Conservation (phyloP, 371 early-diverging fungal genomes). For the Furculomyces boomerangus region DNA sequence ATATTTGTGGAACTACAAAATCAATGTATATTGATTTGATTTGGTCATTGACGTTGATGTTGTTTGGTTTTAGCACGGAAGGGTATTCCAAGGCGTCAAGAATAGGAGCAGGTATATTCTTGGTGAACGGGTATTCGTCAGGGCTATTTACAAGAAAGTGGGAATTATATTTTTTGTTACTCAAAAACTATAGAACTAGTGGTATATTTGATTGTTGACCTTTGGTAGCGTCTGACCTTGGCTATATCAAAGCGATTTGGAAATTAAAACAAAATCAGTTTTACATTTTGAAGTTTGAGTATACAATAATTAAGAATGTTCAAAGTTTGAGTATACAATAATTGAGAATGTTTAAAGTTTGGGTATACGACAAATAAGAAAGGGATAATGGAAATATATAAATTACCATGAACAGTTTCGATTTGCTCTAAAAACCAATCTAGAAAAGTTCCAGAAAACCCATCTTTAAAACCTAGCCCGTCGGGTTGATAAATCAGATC, state of each 20-base stretch:
- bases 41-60: slow-evolving; percentile 67
- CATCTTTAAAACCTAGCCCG: slow-evolving; percentile 37
- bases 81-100: slow-evolving; percentile 66
- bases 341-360: no score
- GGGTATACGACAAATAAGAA: no score
- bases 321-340: no score
- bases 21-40: slow-evolving; percentile 59
- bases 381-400: no score
- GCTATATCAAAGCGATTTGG: no score
- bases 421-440: slow-evolving; percentile 78
- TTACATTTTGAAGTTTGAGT: no score
- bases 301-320: no score
- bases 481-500: slow-evolving; percentile 49
- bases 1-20: slow-evolving; percentile 50
- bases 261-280: no score
- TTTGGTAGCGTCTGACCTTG: slow-evolving; percentile 18
- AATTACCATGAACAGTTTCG: slow-evolving; percentile 75
- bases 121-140: slow-evolving; percentile 89
- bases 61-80: slow-evolving; percentile 37
- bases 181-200: background rate
- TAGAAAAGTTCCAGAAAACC: slow-evolving; percentile 62
- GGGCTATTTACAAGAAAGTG: slow-evolving; percentile 30
- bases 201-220: background rate
- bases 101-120: slow-evolving; percentile 63
- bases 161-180: slow-evolving; percentile 2